These are phyloP conservation scores for Fusarium begoniae DNA, from an alignment of 2,329 filamentous ascomycete species.

Conservation along the genomic window DNA sequence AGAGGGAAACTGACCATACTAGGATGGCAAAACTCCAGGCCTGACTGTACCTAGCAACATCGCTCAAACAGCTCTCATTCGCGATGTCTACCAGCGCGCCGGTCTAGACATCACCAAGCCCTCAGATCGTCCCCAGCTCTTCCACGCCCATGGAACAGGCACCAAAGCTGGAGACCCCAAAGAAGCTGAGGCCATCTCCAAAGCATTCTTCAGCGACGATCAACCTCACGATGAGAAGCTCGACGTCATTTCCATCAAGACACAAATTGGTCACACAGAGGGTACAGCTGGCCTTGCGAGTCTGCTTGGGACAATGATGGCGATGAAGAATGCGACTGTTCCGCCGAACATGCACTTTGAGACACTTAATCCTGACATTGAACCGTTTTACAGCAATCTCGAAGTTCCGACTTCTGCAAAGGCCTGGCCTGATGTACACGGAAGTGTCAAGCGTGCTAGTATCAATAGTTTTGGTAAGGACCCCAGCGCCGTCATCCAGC, in stretches of 20 bases:
- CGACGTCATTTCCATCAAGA: constrained; percentile 6
- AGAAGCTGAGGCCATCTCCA: constrained; percentile 15
- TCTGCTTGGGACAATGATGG: background rate
- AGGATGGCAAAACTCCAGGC: constrained; percentile 1
- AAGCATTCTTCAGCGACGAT: background rate
- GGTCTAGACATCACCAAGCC: background rate
- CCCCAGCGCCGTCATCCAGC: accelerated
- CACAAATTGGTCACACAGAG: constrained; percentile 15
- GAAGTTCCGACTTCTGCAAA: background rate
- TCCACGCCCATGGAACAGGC: constrained; percentile 25
- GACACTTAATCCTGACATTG: background rate
- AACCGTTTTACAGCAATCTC: background rate
- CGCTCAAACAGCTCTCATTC: background rate
- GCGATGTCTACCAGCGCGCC: background rate
- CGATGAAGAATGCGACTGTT: background rate
- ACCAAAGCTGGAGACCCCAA: constrained; percentile 18
- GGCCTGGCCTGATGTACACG: background rate
- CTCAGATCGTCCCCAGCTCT: background rate
- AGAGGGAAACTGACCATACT: accelerated
- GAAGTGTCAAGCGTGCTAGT: background rate
- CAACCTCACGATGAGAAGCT: background rate
- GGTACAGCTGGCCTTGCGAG: constrained; percentile 2
- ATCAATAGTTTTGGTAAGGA: background rate
- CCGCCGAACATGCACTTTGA: constrained; percentile 2
- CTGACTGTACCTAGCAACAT: background rate